Evolutionary conservation across 2,329 filamentous ascomycete species (phyloP), one percentile per base, ranked within the genome.

Genomic region (Ceratocystis colombiana): DNA sequence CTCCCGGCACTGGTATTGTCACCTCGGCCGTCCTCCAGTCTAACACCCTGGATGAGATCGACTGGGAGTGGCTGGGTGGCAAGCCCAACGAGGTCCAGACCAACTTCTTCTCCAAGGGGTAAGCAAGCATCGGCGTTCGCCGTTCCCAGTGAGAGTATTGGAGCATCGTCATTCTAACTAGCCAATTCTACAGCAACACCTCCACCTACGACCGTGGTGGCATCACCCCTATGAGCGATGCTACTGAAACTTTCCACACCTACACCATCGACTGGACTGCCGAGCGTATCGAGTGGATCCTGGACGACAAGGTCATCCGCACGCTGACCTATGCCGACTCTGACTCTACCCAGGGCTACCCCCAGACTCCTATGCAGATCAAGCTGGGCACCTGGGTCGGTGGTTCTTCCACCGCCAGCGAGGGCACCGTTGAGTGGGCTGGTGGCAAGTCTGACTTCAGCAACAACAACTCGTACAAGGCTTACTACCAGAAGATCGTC

Each of bases 1-100:
- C 94, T 30, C 82, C 88, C 2, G 94, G 93, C 55, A 80, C 79
- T 5, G 94, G 94, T 70, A 88, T 99, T 70, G 89, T 99, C 69
- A 96, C 91, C 77, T 92, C 88, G 70, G 82, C 89, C 50, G 90
- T 97, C 53, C 79, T 99, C 70, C 88, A 96, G 79, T 96, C 90
- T 1, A 89, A 95, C 73, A 84, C 86, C 73, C 80, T 95, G 22
- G 91, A 96, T 74, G 91, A 96, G 80, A 94, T 97, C 69, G 93
- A 97, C 76, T 96, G 90, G 88, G 93, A 97, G 77, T 96, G 90
- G 88, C 81, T 97, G 67, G 94, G 93, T 67, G 86, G 85, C 64
- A 84, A 90, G 73, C 77, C 81, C 70, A 76, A 79, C 33, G 80
- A 93, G 74, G 91, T 92, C 41, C 93, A 96, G 78, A 88, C 85